Conservation (phyloP, 2,329 filamentous ascomycete species). For the Ascochyta viciae-villosae region DNA sequence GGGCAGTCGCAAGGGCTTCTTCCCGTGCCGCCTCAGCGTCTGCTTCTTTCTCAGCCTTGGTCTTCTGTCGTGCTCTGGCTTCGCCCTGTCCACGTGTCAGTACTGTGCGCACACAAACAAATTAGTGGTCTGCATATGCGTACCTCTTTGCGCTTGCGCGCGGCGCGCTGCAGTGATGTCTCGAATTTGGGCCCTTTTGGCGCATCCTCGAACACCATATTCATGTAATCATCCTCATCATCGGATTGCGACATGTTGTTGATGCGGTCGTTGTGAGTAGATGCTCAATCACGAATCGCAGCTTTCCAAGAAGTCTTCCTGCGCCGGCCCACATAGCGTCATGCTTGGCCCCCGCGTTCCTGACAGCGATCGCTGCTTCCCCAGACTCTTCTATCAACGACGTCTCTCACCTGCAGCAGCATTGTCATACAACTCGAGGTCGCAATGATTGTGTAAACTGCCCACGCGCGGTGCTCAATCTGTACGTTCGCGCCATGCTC, state of each 20-base stretch:
- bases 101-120: neutral
- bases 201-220: conserved; percentile 81
- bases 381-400: conserved; percentile 17
- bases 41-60: conserved; percentile 82
- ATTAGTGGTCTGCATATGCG: conserved; percentile 2
- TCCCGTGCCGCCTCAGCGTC: conserved; percentile 77
- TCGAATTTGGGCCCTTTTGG: conserved; percentile 60
- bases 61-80: conserved; percentile 59
- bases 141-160: conserved; percentile 61
- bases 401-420: conserved; percentile 3
- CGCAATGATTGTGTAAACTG: neutral
- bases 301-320: conserved; percentile 11
- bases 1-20: conserved; percentile 74
- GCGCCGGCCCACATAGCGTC: conserved; percentile 25
- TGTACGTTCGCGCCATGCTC: neutral
- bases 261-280: neutral
- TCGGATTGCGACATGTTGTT: conserved; percentile 55
- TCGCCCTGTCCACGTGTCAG: conserved; percentile 36
- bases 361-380: conserved; percentile 14
- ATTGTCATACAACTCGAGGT: neutral
- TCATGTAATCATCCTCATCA: conserved; percentile 96
- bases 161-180: conserved; percentile 67
- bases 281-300: conserved; percentile 7
- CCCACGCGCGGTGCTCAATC: neutral
- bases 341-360: conserved; percentile 15